Evolutionary conservation across 768 basidiomycete species (phyloP), one percentile per base, ranked within the genome.

Genomic region (Phanerochaete sordida): DNA sequence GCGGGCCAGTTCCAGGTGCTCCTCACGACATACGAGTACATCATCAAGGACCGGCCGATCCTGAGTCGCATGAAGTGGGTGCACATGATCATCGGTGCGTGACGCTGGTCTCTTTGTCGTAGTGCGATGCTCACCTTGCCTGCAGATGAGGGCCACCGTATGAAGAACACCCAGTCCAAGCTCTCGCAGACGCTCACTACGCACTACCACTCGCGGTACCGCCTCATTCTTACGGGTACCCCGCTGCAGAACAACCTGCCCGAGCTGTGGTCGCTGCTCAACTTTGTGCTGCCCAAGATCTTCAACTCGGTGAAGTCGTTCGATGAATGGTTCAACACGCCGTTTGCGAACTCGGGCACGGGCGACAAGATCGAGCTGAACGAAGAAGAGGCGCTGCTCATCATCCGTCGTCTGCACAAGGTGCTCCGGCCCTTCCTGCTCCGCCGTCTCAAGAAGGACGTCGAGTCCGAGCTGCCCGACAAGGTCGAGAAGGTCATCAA

Each of bases 321-420:
- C 72, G 97, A 98, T 68, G 97, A 98, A 70, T 99, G 97, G 97
- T 99, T 98, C 82, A 98, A 98, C 77, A 97, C 96, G 1, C 97
- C 97, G 0, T 99, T 99, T 65, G 96, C 97, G 61, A 98, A 93
- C 74, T 93, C 95, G n/a, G 96, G 96, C 30, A 91, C 92, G 0
- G 90, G 91, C 9, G 97, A 99, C 76, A 97, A 96, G 84, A 96
- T 98, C 70, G 95, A 97, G 79, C 74, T 98, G 78, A 97, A 96
- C 76, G 97, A 99, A 90, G 97, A 98, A 90, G 97, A 99, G 79
- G 91, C 93, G 2, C 81, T 98, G 37, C 88, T 98, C 58, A 93
- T 99, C 69, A 97, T 99, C 70, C 88, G 95, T 57, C 95, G 97
- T 69, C 74, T 93, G 73, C 95, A 97, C 68, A 98, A 98, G 76